Evolutionary conservation across 1,284 basidiomycete genomes (phyloP), one percentile per base, ranked within the genome.

Genomic region (Pseudozyma tsukubaensis): DNA sequence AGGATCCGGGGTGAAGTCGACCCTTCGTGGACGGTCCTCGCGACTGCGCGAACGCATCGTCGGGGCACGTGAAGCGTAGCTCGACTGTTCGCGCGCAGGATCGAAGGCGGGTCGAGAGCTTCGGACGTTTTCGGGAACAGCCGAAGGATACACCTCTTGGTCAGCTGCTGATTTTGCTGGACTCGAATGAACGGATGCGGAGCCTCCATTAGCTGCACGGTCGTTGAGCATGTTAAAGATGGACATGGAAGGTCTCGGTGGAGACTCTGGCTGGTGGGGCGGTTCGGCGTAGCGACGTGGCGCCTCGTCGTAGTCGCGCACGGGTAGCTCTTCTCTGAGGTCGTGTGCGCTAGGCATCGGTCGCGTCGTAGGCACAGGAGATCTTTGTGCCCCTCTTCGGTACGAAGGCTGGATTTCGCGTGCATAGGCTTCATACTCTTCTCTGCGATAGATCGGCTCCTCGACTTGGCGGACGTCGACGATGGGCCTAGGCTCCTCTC

Each of bases 221-320:
- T 76, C 73, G 54, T 76, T 76, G 58, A 76, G 73, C 73, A 76
- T 76, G 59, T 67, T 72, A 54, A 66, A 72, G 50, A 76, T 76
- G 37, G 73, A 72, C 73, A 76, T 76, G 49, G 69, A 72, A 0
- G 64, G 72, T 59, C 69, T 54, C 6, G 68, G 64, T 18, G 75
- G 72, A 40, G 72, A 70, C 16, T 73, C 61, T 16, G 61, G 51
- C 6, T 59, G 51, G n/a, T 60, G 58, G n/a, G 18, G 3, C 19
- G 72, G 49, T 32, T 72, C 58, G 18, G 47, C 50, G 47, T 61
- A 57, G n/a, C 54, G 45, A 44, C 40, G 18, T n/a, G 54, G 35
- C 10, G 37, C 13, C 7, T 39, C 47, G 1, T 36, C 42, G 39
- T 59, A 66, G 19, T 62, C 64, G 51, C 57, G 63, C 11, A 65